These are phyloP conservation scores for Penicillium macrosclerotiorum DNA, from an alignment of 495 filamentous ascomycete species.

Conservation along the genomic window DNA sequence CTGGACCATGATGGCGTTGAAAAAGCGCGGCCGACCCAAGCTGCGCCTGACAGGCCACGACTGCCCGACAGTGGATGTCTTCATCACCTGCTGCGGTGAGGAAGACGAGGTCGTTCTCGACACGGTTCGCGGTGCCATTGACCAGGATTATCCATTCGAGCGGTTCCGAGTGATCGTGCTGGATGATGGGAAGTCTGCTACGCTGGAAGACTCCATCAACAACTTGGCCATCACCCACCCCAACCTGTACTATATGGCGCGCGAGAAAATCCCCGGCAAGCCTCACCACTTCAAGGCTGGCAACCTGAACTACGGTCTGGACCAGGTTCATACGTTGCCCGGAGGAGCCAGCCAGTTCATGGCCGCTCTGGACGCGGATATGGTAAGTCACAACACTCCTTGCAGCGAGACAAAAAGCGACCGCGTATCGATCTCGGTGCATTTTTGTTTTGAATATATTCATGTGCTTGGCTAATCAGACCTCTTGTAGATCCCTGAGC, in stretches of 20 bases:
- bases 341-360: constrained; percentile 47
- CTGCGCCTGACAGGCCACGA: constrained; percentile 42
- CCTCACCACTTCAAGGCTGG: constrained; percentile 57
- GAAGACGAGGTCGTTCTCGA: constrained; percentile 53
- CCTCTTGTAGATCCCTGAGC: constrained; percentile 43
- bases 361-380: constrained; percentile 54
- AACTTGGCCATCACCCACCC: constrained; percentile 27
- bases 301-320: constrained; percentile 51
- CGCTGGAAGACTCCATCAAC: constrained; percentile 30
- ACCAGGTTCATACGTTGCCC: constrained; percentile 28
- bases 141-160: constrained; percentile 49
- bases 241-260: constrained; percentile 48
- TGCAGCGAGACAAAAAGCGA: too few relatives aligned
- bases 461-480: constrained; percentile 5
- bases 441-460: too few relatives aligned
- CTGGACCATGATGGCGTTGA: constrained; percentile 43
- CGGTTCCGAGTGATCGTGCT: constrained; percentile 48
- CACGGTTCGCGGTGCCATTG: constrained; percentile 46
- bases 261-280: constrained; percentile 44
- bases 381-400: constrained; percentile 31
- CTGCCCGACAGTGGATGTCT: constrained; percentile 49
- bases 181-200: constrained; percentile 46
- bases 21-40: constrained; percentile 36
- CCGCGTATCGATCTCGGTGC: too few relatives aligned
- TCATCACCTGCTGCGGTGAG: constrained; percentile 52